Evolutionary conservation across 2,329 filamentous ascomycete species (phyloP).

Genomic region (Arthrobotrys pseudoclavata): DNA sequence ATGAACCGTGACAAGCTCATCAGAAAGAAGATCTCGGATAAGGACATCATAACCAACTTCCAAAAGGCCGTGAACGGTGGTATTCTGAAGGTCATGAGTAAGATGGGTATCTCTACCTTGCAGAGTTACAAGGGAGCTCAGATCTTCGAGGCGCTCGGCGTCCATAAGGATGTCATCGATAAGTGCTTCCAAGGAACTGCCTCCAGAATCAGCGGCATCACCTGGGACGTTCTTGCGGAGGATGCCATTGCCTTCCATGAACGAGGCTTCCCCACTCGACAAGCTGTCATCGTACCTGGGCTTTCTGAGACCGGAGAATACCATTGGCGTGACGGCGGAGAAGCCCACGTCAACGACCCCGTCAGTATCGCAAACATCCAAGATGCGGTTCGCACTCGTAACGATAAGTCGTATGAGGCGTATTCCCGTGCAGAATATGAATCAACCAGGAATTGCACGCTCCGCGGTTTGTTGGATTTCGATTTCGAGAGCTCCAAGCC

Average conservation of each 20-base stretch:
- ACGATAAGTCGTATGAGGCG: slow-evolving; percentile 97
- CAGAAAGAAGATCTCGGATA: slow-evolving; percentile 85
- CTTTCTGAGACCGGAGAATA: slow-evolving; percentile 95
- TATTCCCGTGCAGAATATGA: slow-evolving; percentile 95
- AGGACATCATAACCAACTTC: slow-evolving; percentile 92
- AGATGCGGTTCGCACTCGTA: slow-evolving; percentile 95
- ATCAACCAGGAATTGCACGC: slow-evolving; percentile 95
- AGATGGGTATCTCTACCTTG: slow-evolving; percentile 98
- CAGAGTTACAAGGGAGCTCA: slow-evolving; percentile 98
- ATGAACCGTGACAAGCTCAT: slow-evolving; percentile 93
- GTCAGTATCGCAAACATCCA: slow-evolving; percentile 96
- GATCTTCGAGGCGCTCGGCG: slow-evolving; percentile 95
- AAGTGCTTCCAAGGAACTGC: slow-evolving; percentile 95
- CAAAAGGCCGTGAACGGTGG: slow-evolving; percentile 96
- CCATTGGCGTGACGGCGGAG: slow-evolving; percentile 96
- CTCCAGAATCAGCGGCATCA: slow-evolving; percentile 92
- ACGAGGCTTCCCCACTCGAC: slow-evolving; percentile 85
- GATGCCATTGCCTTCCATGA: slow-evolving; percentile 96
- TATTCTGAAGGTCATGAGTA: slow-evolving; percentile 98
- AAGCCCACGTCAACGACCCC: slow-evolving; percentile 95
- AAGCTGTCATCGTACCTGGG: slow-evolving; percentile 81
- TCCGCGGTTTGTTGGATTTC: slow-evolving; percentile 94
- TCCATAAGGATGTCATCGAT: slow-evolving; percentile 92
- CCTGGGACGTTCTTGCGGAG: slow-evolving; percentile 91
- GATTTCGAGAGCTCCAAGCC: slow-evolving; percentile 88